A percentile compares a stretch with the other conserved stretches of the same genome.
phyloP scores from a whole-genome alignment of 164 flowering plant species.

The Piper longum region DNA sequence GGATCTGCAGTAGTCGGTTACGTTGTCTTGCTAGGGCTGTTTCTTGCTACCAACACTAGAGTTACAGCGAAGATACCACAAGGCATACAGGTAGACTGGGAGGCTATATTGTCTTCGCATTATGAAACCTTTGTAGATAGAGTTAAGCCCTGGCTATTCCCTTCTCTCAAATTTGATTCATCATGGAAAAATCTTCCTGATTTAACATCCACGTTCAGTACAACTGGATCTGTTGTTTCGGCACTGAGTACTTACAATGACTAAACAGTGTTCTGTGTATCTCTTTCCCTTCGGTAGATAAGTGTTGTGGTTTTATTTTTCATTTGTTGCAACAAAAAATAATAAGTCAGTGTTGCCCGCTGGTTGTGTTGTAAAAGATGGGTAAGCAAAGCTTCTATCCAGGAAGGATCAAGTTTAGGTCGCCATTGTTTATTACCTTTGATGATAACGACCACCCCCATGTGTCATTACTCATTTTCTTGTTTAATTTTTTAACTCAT shows the following conservation, averaged over 20 bases:
- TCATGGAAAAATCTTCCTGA: conserved; percentile 86
- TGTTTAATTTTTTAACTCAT: no score
- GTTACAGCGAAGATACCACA: conserved; percentile 65
- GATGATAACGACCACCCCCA: no score
- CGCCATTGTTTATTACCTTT: no score
- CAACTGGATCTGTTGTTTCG: conserved; percentile 72
- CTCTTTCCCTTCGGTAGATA: not conserved
- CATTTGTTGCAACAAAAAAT: no score
- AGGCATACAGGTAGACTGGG: conserved; percentile 92
- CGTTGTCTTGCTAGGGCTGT: conserved; percentile 69
- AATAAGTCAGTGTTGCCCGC: no score
- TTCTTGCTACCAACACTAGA: conserved; percentile 93
- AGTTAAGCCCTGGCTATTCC: conserved; percentile 70
- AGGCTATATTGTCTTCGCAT: conserved; percentile 64
- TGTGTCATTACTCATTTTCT: no score
- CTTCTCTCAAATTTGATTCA: conserved; percentile 54
- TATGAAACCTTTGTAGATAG: conserved; percentile 50
- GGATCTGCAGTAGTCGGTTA: conserved; percentile 86
- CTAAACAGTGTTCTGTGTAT: not conserved
- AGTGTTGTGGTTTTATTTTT: no score
- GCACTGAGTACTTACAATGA: conserved; percentile 67
- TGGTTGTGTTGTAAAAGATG: no score
- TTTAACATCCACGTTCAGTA: conserved; percentile 50
- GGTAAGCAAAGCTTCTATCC: no score
- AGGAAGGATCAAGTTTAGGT: no score